Evolutionary conservation across 768 basidiomycete genomes (phyloP), one percentile per base, ranked within the genome.

Genomic region (Tulasnella sp.): DNA sequence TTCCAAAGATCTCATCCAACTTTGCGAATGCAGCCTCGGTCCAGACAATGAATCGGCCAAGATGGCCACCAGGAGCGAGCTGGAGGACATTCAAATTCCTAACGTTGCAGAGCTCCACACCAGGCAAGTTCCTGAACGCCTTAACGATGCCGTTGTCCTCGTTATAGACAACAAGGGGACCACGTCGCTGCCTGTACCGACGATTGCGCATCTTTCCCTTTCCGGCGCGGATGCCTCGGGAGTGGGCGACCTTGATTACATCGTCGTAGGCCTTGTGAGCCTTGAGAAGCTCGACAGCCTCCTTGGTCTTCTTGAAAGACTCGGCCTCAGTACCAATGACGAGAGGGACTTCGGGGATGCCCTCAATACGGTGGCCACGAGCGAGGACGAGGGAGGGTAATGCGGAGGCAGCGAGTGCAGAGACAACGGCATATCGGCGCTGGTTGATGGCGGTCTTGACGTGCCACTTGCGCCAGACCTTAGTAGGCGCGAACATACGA

Each of bases 371-470:
- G 81, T 99, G 96, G 49, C 96, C 96, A 67, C 96, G 94, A 54
- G 96, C 96, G 68, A 98, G 90, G 69, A 99, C 94, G 71, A 99
- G 88, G 43, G 95, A 94, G 66, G 92, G 95, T 63, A 99, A 84
- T 47, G 95, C 96, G 53, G 96, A 95, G 2, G 96, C 96, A 53
- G 96, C 96, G 61, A 99, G 83, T 51, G 96, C 96, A 26, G 55
- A 47, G 66, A 98, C 95, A 64, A 89, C 84, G 58, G 96, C 96
- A 74, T 92, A 99, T 65, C 96, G 88, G 73, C 89, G 89, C 77
- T 98, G 94, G 82, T 94, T 95, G 80, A 93, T 89, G 85, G 94
- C 94, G 63, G 97, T 89, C 79, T 97, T 99, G 79, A 98, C 88
- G 77, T 99, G 96, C 96, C 96, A 99, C 74, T 85, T 94, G 76